Evolutionary conservation across 176 grass and related monocot genomes (phyloP), one percentile per base, ranked within the genome.

Genomic region (Eremochloa ophiuroides): DNA sequence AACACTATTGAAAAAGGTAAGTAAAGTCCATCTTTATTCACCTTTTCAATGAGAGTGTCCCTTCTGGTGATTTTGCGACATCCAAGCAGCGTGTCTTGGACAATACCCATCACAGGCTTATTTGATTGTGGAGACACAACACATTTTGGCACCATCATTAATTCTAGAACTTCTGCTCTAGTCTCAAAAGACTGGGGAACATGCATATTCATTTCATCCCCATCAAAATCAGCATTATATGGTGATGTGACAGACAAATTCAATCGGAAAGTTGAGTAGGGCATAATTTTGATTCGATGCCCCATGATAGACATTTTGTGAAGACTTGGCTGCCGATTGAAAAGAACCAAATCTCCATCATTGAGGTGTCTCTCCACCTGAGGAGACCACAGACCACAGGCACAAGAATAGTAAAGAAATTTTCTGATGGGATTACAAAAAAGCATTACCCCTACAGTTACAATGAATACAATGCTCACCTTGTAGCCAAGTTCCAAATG

Each of bases 171-270:
- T 88, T 98, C 95, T 39, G 95, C 88, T 69, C 95, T 89, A 17
- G 95, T 93, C 87, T 98, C 95, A 83, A 98, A 98, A 10, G 95
- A 94, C 69, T 94, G 92, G 6, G 95, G 95, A 46, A 98, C 92
- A 89, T 98, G 92, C 95, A 98, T 98, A 81, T 98, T 98, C 95
- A 98, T 98, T 86, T 98, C 95, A 83, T 98, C 95, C 46, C 95
- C 95, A 7, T 98, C 95, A 85, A 98, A 98, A 92, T 97, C 95
- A 73, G 95, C 95, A 91, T 97, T 97, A 62, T 97, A 97, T 27
- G 94, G 94, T 34, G 94, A 94, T 59, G 95, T 97, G 46, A 97
- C 92, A 9, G 95, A 97, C 35, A 97, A 71, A 43, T 97, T 97
- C 29, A 97, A 76, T 20, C 92, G 85, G 60, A 97, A 97, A 82